These are phyloP conservation scores for Cladosporium sp. DNA, from an alignment of 2,329 filamentous ascomycete genomes.

Conservation along the genomic window DNA sequence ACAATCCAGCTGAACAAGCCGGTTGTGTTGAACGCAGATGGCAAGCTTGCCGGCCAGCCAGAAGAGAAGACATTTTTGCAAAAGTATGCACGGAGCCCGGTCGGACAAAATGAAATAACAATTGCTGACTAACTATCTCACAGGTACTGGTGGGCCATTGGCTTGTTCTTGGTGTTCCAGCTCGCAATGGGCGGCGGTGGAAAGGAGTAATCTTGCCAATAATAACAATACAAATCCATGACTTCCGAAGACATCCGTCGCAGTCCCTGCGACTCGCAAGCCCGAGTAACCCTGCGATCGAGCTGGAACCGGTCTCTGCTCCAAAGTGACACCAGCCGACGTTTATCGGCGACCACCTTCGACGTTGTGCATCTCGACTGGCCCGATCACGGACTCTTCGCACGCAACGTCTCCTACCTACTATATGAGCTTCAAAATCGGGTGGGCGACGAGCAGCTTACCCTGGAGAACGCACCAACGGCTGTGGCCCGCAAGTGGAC, in stretches of 20 bases:
- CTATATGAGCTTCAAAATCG: not conserved
- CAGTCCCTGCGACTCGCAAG: not conserved
- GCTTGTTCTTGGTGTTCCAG: conserved; percentile 49
- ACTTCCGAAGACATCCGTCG: not conserved
- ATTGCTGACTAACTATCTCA: conserved; percentile 10
- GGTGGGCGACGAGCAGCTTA: not conserved
- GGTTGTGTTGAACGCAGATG: conserved; percentile 56
- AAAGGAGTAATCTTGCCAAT: conserved; percentile 9
- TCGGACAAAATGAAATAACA: conserved; percentile 20
- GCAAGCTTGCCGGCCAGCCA: conserved; percentile 50
- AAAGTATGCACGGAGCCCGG: conserved; percentile 42
- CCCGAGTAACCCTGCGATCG: not conserved
- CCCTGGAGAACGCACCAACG: not conserved
- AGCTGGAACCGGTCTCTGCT: not conserved
- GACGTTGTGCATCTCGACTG: not conserved
- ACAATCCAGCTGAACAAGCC: conserved; percentile 53
- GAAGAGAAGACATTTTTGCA: conserved; percentile 53
- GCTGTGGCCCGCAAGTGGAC: not conserved
- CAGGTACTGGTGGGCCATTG: conserved; percentile 55
- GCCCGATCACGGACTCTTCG: not conserved
- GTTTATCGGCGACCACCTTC: not conserved
- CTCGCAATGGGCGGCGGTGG: conserved; percentile 42
- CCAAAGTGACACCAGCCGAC: not conserved
- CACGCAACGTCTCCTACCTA: not conserved
- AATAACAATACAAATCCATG: not conserved